Base-by-base conservation (phyloP, 2,329 filamentous ascomycete genomes). In the Alternaria angustiovoidea region DNA sequence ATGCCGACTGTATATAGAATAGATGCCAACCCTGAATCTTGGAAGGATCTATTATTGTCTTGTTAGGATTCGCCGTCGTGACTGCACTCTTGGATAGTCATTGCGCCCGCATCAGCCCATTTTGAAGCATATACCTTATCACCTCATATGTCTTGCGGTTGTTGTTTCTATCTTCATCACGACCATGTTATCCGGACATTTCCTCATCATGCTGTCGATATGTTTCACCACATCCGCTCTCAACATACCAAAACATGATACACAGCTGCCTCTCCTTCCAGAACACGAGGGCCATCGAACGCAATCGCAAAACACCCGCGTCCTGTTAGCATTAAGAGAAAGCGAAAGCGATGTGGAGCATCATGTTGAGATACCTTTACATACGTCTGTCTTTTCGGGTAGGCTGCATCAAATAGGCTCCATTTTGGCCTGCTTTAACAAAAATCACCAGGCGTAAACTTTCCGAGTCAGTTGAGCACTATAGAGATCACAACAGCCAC, bases 401-500 rank as follows among this genome's bases (percentile, higher is more conserved):
- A 24, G 22, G 22, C 22, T 24, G 22, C 22, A 24, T 24, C 22
- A 7, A 24, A 24, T 24, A 24, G 22, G 22, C 22, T 24, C 22
- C 22, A 24, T 24, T 24, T 6, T 24, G 22, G 6, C 22, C 22
- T 24, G 22, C 22, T 24, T 6, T 24, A 6, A 24, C 22, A 24
- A 24, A 24, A 24, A 24, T 24, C 22, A 6, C 22, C 22, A 24
- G 22, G 5, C 5, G 22, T 24, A 24, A 24, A 24, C 5, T 6
- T 24, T 24, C 22, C 68, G 24, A 57, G 14, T 28, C 58, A 47
- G 18, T 54, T 62, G 16, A 60, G 52, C 32, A 47, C 38, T 8
- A 65, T 68, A 26, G 64, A 59, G 30, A 68, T 73, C 47, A 54
- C 64, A 18, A 24, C 22, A 24, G 38, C 66, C 26, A 64, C 71